Evolutionary conservation across 169 alveolate genomes (phyloP), one percentile per base, ranked within the genome.

Genomic region (Plasmodium gaboni): DNA sequence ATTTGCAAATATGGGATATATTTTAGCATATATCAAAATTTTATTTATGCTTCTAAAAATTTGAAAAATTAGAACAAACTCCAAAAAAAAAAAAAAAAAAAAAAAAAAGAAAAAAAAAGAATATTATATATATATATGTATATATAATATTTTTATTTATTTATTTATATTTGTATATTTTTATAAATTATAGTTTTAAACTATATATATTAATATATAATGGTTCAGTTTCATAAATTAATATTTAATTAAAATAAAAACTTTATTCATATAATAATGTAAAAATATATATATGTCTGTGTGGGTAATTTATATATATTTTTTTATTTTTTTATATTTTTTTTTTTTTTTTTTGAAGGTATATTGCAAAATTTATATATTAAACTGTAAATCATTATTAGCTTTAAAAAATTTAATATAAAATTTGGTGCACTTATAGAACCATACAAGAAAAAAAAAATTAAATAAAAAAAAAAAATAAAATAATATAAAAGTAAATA

Each of bases 311-410:
- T 26, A 1, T 26, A 26, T 26, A 1, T 26, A 26, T 26, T 26
- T 1, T 26, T 26, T 26, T 26, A 19, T 19, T 19, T 59, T 48
- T 48, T 71, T 71, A 19, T 51, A 19, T 42, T 24, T 64, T 22
- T 15, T 55, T 51, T 55, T 51, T 55, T 60, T 42, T 26, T 44
- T 38, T 53, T 51, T 72, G 38, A 5, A 46, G 2, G 46, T 22
- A 44, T 38, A 22, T 12, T 44, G 28, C 24, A 53, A 53, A 72
- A 53, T 72, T 72, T 72, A 72, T 72, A 72, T 55, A 68, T 72
- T 51, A 72, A 72, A 38, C 6, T 72, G 85, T 72, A 44, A 51
- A 60, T 46, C 51, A 38, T 72, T 72, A 72, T 59, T 44, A 28
- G 5, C 17, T 44, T n/a, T 5, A 72, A 53, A 53, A 64, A 28